Conservation (phyloP, 768 basidiomycete genomes). For the Wakefieldia striispora region DNA sequence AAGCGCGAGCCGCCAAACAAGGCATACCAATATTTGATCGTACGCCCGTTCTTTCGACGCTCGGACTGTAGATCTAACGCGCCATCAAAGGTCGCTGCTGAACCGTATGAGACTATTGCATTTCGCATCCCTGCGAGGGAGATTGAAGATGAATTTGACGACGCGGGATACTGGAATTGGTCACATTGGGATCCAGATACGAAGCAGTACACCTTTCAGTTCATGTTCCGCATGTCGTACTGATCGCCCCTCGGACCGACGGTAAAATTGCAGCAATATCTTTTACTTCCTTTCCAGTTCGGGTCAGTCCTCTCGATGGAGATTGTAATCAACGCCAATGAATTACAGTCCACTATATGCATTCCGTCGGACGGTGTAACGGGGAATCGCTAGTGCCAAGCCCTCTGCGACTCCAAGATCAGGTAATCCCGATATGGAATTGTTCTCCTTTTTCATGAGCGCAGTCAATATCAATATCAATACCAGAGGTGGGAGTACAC, state of each 20-base stretch:
- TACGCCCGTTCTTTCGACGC: constrained; percentile 50
- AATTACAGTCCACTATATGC: background rate
- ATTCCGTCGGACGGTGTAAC: constrained; percentile 2
- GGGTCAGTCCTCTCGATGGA: background rate
- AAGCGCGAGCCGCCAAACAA: constrained; percentile 93
- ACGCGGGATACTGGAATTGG: constrained; percentile 93
- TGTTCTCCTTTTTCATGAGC: background rate
- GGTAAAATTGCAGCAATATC: background rate
- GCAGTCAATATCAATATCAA: background rate
- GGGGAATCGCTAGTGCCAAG: too few species aligned
- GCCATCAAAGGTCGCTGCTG: constrained; percentile 83
- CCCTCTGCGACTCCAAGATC: too few species aligned
- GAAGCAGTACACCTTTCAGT: constrained; percentile 97
- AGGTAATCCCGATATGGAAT: constrained; percentile 4
- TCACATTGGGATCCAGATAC: constrained; percentile 99
- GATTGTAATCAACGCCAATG: background rate
- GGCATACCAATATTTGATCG: constrained; percentile 96
- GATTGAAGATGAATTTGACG: constrained; percentile 92
- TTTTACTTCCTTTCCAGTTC: background rate
- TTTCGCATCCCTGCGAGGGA: constrained; percentile 97
- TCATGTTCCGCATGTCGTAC: constrained; percentile 76
- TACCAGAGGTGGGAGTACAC: background rate
- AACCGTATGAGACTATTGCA: constrained; percentile 98
- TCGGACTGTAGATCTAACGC: constrained; percentile 22
- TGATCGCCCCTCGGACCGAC: constrained; percentile 19